Conservation (phyloP, 208 protist genomes). For the Crithidia bombi region DNA sequence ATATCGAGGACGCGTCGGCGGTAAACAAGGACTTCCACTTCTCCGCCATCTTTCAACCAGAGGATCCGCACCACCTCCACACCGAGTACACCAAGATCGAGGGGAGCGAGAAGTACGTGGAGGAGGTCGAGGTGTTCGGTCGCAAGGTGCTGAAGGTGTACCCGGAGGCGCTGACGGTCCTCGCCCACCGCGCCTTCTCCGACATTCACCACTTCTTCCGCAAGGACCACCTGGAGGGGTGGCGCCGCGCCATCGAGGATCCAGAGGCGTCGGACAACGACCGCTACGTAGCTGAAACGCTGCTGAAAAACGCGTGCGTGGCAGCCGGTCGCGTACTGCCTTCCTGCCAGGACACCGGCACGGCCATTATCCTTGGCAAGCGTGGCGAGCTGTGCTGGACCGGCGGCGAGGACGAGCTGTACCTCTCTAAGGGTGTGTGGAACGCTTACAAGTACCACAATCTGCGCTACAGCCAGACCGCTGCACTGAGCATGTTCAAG, state of each 20-base stretch:
- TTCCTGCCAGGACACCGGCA: constrained; percentile 97
- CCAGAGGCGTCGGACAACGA: constrained; percentile 96
- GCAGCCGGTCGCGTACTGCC: constrained; percentile 91
- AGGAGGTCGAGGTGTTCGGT: constrained; percentile 75
- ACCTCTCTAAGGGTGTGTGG: constrained; percentile 95
- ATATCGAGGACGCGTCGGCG: constrained; percentile 76
- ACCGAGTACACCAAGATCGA: constrained; percentile 87
- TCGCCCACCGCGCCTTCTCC: constrained; percentile 89
- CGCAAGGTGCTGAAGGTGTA: constrained; percentile 89
- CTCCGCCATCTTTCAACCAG: constrained; percentile 85
- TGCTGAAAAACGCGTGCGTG: constrained; percentile 97
- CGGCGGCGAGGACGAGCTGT: constrained; percentile 95
- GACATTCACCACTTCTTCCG: constrained; percentile 97
- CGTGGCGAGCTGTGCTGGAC: constrained; percentile 96
- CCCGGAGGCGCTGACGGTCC: constrained; percentile 87
- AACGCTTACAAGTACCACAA: constrained; percentile 95
- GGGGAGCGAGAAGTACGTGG: constrained; percentile 80
- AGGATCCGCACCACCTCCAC: constrained; percentile 77
- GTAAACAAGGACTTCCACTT: constrained; percentile 71
- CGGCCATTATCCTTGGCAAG: constrained; percentile 97
- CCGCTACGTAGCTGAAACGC: constrained; percentile 95
- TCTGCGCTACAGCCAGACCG: constrained; percentile 96
- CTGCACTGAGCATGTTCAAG: constrained; percentile 97
- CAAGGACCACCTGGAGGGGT: constrained; percentile 94
- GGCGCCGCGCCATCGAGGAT: constrained; percentile 95